Conservation (phyloP, 1,139 yeast species). For the Meyerozyma sp. region DNA sequence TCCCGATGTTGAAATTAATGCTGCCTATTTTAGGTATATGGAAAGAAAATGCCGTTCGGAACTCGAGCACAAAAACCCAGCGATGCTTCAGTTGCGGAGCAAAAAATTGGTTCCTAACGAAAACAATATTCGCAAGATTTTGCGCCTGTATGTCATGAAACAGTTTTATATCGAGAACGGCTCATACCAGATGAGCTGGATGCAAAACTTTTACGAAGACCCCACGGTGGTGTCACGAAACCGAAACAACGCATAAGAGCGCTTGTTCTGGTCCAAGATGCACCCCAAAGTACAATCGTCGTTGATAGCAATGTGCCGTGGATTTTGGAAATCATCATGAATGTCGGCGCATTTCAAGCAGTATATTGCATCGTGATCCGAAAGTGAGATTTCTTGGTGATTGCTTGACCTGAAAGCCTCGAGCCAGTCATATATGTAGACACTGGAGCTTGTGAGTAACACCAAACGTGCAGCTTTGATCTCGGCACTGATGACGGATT, state of each 20-base stretch:
- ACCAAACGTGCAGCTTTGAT: neutral
- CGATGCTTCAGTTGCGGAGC: constrained; percentile 15
- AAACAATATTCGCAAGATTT: constrained; percentile 23
- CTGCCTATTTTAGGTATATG: constrained; percentile 25
- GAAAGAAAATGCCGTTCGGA: constrained; percentile 15
- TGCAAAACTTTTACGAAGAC: constrained; percentile 20
- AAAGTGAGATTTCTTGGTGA: neutral
- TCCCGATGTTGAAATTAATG: constrained; percentile 15
- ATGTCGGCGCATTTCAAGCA: neutral
- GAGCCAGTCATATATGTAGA: neutral
- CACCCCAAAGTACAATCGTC: neutral
- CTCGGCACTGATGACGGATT: neutral
- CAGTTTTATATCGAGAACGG: constrained; percentile 22
- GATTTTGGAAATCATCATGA: neutral
- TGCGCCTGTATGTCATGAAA: constrained; percentile 24
- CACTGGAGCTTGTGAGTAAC: neutral
- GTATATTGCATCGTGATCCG: neutral
- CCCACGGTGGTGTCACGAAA: neutral
- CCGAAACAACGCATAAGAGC: neutral
- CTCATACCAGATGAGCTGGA: constrained; percentile 17
- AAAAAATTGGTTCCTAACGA: constrained; percentile 28
- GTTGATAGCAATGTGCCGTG: neutral
- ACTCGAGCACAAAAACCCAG: constrained; percentile 10
- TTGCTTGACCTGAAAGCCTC: neutral
- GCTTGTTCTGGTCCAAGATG: neutral